A percentile compares a stretch with the other conserved stretches of the same genome.
These are phyloP conservation scores for Parvularia atlantis DNA, from an alignment of 78 protist genomes.

Conservation along the genomic window DNA sequence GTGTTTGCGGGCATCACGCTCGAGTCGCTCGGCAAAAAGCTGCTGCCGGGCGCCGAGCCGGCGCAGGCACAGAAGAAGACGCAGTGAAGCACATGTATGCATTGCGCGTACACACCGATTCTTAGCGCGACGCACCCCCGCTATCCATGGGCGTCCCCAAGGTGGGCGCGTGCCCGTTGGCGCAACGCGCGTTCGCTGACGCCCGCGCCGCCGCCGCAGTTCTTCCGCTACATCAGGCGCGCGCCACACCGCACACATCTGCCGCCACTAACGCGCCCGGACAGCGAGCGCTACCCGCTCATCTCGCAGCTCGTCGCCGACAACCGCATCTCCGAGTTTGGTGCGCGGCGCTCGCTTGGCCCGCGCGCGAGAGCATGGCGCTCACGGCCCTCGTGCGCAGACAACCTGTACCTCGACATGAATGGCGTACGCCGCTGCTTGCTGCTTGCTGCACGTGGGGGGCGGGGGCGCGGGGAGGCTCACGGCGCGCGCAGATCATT, in stretches of 20 bases:
- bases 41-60: no score
- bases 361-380: neutral
- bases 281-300: slow-evolving; percentile 31
- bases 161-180: no score
- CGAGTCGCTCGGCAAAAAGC: no score
- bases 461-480: no score
- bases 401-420: slow-evolving; percentile 37
- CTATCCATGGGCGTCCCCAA: neutral
- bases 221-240: slow-evolving; percentile 9
- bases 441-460: no score
- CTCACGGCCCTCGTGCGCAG: neutral
- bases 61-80: no score
- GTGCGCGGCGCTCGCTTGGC: neutral
- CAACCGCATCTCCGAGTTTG: slow-evolving; percentile 11
- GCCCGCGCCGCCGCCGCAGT: slow-evolving; percentile 14
- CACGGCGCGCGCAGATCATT: no score
- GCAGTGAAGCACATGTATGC: no score
- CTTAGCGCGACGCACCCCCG: neutral
- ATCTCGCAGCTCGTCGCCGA: slow-evolving; percentile 10
- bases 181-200: neutral
- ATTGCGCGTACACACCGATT: neutral
- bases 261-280: neutral
- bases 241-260: neutral
- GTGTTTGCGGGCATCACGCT: neutral
- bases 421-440: no score